phyloP scores from a whole-genome alignment of 495 filamentous ascomycete genomes.

The Xylaria flabelliformis region DNA sequence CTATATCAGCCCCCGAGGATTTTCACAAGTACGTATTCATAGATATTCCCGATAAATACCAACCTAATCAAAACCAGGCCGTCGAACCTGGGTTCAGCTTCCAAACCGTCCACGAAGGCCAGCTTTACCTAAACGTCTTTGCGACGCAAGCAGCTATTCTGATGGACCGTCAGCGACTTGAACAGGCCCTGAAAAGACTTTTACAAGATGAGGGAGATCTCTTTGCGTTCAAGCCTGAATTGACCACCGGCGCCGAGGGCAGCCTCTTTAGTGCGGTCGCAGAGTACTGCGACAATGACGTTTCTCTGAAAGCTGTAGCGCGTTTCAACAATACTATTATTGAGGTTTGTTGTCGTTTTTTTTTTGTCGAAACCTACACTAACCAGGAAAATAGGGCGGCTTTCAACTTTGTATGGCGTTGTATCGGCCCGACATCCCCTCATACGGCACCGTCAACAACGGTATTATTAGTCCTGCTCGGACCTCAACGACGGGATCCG shows the following conservation, averaged over 20 bases:
- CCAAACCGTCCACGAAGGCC: conserved; percentile 56
- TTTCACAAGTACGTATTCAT: conserved; percentile 40
- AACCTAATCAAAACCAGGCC: conserved; percentile 23
- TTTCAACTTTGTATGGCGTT: conserved; percentile 36
- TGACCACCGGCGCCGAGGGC: conserved; percentile 38
- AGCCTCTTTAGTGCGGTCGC: conserved; percentile 49
- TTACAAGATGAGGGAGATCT: conserved; percentile 62
- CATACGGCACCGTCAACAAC: background rate
- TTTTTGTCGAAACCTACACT: conserved; percentile 21
- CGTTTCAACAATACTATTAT: conserved; percentile 55
- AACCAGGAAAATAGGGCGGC: conserved; percentile 31
- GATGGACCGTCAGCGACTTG: conserved; percentile 40
- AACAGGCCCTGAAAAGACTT: conserved; percentile 54
- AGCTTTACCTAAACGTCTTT: conserved; percentile 55
- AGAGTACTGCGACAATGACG: conserved; percentile 63
- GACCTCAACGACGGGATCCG: conserved; percentile 23
- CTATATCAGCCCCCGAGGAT: conserved; percentile 56
- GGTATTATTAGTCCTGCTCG: conserved; percentile 22
- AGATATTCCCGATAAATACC: background rate
- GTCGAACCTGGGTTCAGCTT: conserved; percentile 34
- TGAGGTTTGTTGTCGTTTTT: conserved; percentile 46
- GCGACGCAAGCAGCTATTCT: conserved; percentile 31
- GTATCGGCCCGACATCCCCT: conserved; percentile 35
- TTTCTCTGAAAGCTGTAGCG: conserved; percentile 42
- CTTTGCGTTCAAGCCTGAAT: conserved; percentile 54